Evolutionary conservation across 768 basidiomycete genomes (phyloP).

Genomic region (Mycena chlorophos): DNA sequence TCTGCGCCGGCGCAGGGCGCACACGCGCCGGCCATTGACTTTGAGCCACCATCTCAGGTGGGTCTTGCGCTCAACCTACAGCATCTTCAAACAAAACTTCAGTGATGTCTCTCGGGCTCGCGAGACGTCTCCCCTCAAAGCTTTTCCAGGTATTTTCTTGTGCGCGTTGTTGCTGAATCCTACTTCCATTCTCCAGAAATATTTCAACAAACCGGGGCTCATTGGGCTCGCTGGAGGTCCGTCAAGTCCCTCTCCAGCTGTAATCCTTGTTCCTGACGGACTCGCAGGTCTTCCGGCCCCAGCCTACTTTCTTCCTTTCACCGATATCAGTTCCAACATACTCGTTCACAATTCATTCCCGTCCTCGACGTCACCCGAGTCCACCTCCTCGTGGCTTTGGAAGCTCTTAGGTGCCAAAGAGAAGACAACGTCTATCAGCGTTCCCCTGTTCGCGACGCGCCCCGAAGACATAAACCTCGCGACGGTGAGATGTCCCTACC

Average conservation of each 20-base stretch:
- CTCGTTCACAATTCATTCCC: slow-evolving; percentile 54
- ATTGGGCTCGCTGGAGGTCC: slow-evolving; percentile 68
- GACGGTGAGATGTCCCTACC: slow-evolving; percentile 22
- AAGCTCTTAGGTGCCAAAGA: slow-evolving; percentile 48
- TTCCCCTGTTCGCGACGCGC: slow-evolving; percentile 60
- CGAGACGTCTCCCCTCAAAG: slow-evolving; percentile 58
- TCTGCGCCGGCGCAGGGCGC: no score
- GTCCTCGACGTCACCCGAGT: slow-evolving; percentile 26
- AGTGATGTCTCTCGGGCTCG: slow-evolving; percentile 48
- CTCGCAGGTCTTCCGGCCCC: slow-evolving; percentile 67
- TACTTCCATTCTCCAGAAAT: slow-evolving; percentile 63
- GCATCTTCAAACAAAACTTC: no score
- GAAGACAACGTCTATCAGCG: slow-evolving; percentile 47
- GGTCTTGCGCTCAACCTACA: no score
- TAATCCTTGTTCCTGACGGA: no score
- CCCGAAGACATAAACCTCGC: slow-evolving; percentile 58
- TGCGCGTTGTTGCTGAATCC: no score
- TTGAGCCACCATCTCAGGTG: slow-evolving; percentile 77
- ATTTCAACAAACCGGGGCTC: slow-evolving; percentile 51
- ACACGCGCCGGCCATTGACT: slow-evolving; percentile 68
- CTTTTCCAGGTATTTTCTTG: no score
- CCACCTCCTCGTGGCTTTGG: slow-evolving; percentile 58
- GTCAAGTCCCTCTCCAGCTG: not conserved
- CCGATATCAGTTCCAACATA: slow-evolving; percentile 55
- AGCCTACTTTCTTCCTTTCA: slow-evolving; percentile 71